These are phyloP conservation scores for Verticillium albo-atrum DNA, from an alignment of 2,329 filamentous ascomycete genomes.

Conservation along the genomic window DNA sequence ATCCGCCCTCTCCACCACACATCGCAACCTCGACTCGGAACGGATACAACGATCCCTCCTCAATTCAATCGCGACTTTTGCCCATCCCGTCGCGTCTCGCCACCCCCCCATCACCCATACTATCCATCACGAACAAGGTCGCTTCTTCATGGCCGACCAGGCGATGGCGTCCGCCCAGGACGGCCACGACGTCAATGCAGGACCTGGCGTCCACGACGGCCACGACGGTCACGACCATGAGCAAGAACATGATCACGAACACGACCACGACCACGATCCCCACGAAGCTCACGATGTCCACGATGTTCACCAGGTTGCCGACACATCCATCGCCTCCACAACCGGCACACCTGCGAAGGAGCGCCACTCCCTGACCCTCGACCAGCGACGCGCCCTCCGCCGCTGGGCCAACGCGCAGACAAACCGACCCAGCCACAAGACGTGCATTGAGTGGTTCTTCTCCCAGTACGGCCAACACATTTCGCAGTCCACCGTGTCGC, in stretches of 20 bases:
- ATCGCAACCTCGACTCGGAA: slow-evolving; percentile 4
- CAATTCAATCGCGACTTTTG: slow-evolving; percentile 10
- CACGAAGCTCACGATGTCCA: slow-evolving; percentile 10
- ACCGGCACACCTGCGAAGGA: slow-evolving; percentile 29
- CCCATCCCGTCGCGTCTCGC: not conserved
- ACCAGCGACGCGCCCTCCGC: slow-evolving; percentile 56
- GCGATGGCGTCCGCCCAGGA: slow-evolving; percentile 3
- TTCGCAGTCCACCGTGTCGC: slow-evolving; percentile 59
- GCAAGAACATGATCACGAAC: not conserved
- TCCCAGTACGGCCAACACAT: slow-evolving; percentile 54
- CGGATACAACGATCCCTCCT: slow-evolving; percentile 14
- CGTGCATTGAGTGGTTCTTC: slow-evolving; percentile 61
- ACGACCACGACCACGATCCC: not conserved
- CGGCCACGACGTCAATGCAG: slow-evolving; percentile 6
- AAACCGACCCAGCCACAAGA: slow-evolving; percentile 54
- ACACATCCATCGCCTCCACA: slow-evolving; percentile 5
- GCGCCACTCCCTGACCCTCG: slow-evolving; percentile 56
- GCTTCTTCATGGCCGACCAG: slow-evolving; percentile 10
- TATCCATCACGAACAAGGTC: not conserved
- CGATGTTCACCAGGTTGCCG: slow-evolving; percentile 6
- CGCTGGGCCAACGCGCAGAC: slow-evolving; percentile 55
- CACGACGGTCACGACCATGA: not conserved
- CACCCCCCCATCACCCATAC: not conserved
- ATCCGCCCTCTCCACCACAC: slow-evolving; percentile 6
- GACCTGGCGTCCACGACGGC: slow-evolving; percentile 1